phyloP scores from a whole-genome alignment of 2,329 filamentous ascomycete genomes.

The Lachnellula suecica region DNA sequence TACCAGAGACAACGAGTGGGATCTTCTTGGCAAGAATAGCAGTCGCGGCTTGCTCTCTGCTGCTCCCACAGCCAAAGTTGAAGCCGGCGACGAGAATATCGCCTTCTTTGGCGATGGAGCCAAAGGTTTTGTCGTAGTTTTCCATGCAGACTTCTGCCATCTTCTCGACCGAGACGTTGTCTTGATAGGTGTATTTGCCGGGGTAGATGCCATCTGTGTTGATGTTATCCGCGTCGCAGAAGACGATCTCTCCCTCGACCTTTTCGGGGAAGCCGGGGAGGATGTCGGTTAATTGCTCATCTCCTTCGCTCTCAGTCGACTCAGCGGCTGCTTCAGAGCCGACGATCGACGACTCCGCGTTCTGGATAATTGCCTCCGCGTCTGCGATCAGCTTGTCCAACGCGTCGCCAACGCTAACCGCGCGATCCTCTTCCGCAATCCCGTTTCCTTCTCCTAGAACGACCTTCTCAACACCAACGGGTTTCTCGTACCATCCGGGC shows the following conservation, averaged over 20 bases:
- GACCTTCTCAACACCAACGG: slow-evolving; percentile 65
- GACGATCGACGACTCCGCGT: slow-evolving; percentile 32
- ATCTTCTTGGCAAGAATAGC: slow-evolving; percentile 80
- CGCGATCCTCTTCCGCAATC: slow-evolving; percentile 60
- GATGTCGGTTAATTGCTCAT: slow-evolving; percentile 60
- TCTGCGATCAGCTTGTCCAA: slow-evolving; percentile 70
- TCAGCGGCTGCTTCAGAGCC: slow-evolving; percentile 25
- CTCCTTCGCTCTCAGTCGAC: slow-evolving; percentile 28
- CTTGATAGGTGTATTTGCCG: slow-evolving; percentile 89
- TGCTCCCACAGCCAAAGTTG: slow-evolving; percentile 85
- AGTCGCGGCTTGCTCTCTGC: slow-evolving; percentile 84
- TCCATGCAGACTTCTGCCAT: slow-evolving; percentile 93
- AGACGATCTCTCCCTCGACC: slow-evolving; percentile 83
- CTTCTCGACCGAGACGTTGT: slow-evolving; percentile 69
- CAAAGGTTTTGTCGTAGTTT: slow-evolving; percentile 83
- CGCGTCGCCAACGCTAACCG: slow-evolving; percentile 66
- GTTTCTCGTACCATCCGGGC: slow-evolving; percentile 75
- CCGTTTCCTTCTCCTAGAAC: slow-evolving; percentile 72
- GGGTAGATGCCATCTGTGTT: slow-evolving; percentile 94
- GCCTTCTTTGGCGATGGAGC: slow-evolving; percentile 57
- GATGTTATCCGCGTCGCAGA: slow-evolving; percentile 82
- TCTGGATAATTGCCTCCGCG: slow-evolving; percentile 51
- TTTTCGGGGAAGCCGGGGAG: slow-evolving; percentile 84
- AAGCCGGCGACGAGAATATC: slow-evolving; percentile 85
- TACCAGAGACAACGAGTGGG: slow-evolving; percentile 75